Evolutionary conservation across 2,329 filamentous ascomycete species (phyloP), one percentile per base, ranked within the genome.

Genomic region (Gremmenia infestans): DNA sequence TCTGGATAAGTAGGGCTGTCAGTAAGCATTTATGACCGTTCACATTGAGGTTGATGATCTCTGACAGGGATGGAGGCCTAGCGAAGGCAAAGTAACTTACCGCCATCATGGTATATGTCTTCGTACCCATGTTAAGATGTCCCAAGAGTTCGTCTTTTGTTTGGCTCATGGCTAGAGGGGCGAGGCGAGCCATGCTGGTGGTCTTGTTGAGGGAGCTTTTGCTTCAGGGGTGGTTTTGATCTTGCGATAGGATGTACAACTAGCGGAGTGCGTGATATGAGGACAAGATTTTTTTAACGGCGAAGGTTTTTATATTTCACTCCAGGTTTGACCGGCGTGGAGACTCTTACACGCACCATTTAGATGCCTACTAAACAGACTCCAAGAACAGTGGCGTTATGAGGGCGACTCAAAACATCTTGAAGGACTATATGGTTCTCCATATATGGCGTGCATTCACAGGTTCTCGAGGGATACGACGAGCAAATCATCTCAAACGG

Each of bases 71-170:
- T 22, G 2, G 42, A 25, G 11, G 7, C 2, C n/a, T 36, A 32
- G 42, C 14, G 47, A 42, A 55, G 36, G 37, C 35, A 37, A 15
- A 36, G 39, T 48, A 48, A 58, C 66, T 63, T 66, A 70, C 68
- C 55, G 68, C 63, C 67, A 69, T 69, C 47, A 63, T 42, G 23
- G 54, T 48, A 54, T 70, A 70, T 8, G 58, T 68, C 45, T 66
- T 62, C 1, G 55, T 23, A 17, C 54, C 50, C 48, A 70, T 55
- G 46, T 64, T 63, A 6, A 70, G 58, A 56, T 64, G 62, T 46
- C 63, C 65, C 32, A 68, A 48, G 2, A 69, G 60, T 15, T 68
- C 66, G 28, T 69, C 67, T 43, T 70, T 70, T 8, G 63, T 68
- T 40, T 65, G 62, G 58, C 65, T 68, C 68, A 70, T 69, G 14